These are phyloP conservation scores for Cyclotella distinguenda DNA, from an alignment of 108 stramenopile species.

Conservation along the genomic window DNA sequence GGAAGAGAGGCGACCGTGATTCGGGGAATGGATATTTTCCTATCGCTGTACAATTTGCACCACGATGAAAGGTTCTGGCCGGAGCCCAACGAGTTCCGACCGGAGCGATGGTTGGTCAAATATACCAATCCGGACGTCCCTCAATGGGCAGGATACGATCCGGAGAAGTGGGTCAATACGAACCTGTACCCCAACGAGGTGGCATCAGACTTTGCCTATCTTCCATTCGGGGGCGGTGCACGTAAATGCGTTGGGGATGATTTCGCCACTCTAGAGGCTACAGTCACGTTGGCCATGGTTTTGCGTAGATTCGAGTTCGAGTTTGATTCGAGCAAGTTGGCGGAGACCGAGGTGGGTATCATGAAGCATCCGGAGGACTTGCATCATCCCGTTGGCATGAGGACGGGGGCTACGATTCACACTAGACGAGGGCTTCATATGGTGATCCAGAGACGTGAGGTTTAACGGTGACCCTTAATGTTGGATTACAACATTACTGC, in stretches of 20 bases:
- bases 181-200: conserved; percentile 93
- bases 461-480: not conserved
- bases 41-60: conserved; percentile 95
- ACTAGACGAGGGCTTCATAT: conserved; percentile 90
- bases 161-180: conserved; percentile 72
- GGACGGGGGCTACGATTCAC: conserved; percentile 96
- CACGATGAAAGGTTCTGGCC: conserved; percentile 91
- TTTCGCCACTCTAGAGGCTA: conserved; percentile 93
- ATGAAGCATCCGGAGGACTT: conserved; percentile 58
- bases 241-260: conserved; percentile 97
- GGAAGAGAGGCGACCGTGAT: conserved; percentile 81
- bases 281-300: conserved; percentile 90
- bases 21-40: conserved; percentile 94
- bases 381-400: conserved; percentile 94
- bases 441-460: conserved; percentile 69
- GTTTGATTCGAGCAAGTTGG: conserved; percentile 64
- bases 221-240: conserved; percentile 92
- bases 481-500: not conserved
- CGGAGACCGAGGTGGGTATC: conserved; percentile 35
- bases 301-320: conserved; percentile 91
- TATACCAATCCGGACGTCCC: conserved; percentile 85
- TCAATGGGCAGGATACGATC: conserved; percentile 93
- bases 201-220: conserved; percentile 87
- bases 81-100: conserved; percentile 86
- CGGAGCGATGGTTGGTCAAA: conserved; percentile 81